A percentile compares a stretch with the other conserved stretches of the same genome.
Evolutionary conservation across 306 rosid species (phyloP).

Genomic region (Fragaria nilgerrensis): DNA sequence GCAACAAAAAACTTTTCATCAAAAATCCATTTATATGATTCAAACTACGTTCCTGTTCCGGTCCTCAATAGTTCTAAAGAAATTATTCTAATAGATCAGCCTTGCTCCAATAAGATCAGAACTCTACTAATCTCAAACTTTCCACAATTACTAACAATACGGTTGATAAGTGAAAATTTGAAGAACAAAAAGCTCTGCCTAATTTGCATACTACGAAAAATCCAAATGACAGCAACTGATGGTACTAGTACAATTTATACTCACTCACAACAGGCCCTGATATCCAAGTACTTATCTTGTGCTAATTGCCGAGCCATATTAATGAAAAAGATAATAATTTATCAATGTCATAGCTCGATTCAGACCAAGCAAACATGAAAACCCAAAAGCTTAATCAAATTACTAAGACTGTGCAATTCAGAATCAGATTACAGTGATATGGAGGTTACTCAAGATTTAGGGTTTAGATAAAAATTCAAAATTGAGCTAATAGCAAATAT

Average conservation of each 20-base stretch:
- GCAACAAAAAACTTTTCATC: not conserved
- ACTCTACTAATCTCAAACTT: not conserved
- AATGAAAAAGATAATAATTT: not conserved
- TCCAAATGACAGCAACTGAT: not conserved
- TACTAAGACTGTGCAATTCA: not conserved
- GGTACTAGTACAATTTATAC: not conserved
- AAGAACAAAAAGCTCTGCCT: not conserved
- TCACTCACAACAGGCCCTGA: too few species aligned
- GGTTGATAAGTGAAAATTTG: not conserved
- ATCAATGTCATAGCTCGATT: not conserved
- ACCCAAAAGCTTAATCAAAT: not conserved
- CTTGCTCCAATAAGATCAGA: not conserved
- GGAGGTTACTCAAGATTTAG: not conserved
- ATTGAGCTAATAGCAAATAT: not conserved
- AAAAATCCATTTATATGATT: not conserved
- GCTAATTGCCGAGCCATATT: not conserved
- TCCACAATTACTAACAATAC: not conserved
- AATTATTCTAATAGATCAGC: not conserved
- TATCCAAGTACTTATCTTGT: not conserved
- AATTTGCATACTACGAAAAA: not conserved
- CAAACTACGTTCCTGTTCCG: not conserved
- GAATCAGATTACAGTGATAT: not conserved
- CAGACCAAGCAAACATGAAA: not conserved
- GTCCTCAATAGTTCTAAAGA: not conserved
- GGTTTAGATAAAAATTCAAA: not conserved